phyloP scores from a whole-genome alignment of 257 asterid genomes.

The Echium plantagineum region DNA sequence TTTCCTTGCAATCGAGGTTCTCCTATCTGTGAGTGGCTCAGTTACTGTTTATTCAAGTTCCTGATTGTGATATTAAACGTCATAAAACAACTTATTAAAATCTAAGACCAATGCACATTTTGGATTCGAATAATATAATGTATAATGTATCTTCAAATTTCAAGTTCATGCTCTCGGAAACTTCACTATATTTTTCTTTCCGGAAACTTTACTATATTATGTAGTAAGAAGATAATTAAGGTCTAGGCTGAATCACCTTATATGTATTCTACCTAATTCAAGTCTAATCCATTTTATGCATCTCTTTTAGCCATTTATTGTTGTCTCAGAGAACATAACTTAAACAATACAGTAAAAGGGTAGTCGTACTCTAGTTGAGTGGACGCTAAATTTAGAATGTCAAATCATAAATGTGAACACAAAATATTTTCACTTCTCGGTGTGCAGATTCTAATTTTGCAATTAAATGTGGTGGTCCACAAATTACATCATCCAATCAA shows the following conservation, averaged over 20 bases:
- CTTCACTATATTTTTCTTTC: too few species aligned
- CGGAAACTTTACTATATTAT: too few species aligned
- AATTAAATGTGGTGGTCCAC: conserved; percentile 48
- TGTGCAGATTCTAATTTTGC: conserved; percentile 50
- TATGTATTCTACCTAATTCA: too few species aligned
- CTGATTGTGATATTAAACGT: neutral
- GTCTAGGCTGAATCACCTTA: neutral
- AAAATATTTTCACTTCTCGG: neutral
- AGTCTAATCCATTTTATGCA: neutral
- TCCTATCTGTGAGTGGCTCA: conserved; percentile 29
- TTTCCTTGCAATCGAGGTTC: conserved; percentile 44
- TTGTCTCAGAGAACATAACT: too few species aligned
- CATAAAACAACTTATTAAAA: neutral
- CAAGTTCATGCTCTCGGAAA: neutral
- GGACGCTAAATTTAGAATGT: too few species aligned
- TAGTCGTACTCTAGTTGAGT: too few species aligned
- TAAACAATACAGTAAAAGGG: too few species aligned
- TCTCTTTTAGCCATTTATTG: neutral
- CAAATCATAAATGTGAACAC: neutral
- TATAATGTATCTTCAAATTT: neutral
- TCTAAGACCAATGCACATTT: neutral
- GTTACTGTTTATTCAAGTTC: neutral
- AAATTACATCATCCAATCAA: conserved; percentile 22
- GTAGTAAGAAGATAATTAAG: neutral
- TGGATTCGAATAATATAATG: neutral